Conservation (phyloP, 176 grass and related monocot genomes). For the Triticum dicoccoides region DNA sequence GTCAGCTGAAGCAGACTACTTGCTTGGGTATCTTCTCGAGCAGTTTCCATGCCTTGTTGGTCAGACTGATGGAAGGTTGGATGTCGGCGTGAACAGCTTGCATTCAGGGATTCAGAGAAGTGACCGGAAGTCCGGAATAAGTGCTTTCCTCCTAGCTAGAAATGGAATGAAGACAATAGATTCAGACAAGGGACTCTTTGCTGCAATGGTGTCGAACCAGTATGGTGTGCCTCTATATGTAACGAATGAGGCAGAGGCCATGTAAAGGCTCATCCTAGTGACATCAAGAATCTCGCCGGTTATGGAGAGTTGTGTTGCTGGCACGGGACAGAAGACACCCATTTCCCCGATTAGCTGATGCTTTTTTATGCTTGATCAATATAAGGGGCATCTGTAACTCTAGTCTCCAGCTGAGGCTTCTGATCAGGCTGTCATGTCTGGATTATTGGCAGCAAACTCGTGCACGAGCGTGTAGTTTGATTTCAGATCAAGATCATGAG, state of each 20-base stretch:
- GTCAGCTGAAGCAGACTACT: neutral
- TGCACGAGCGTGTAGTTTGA: slow-evolving; percentile 18
- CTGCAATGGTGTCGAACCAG: neutral
- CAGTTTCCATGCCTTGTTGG: neutral
- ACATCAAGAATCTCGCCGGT: slow-evolving; percentile 12
- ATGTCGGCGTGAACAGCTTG: neutral
- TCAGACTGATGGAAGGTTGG: neutral
- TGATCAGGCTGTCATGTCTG: neutral
- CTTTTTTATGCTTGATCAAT: neutral
- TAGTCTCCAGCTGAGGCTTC: neutral
- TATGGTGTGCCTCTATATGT: slow-evolving; percentile 22
- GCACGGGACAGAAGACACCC: neutral
- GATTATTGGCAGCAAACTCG: neutral
- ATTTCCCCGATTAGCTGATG: neutral
- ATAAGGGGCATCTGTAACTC: neutral
- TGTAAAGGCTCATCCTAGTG: neutral
- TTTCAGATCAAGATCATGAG: neutral
- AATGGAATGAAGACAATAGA: neutral
- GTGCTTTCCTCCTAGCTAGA: neutral
- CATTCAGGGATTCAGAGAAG: neutral
- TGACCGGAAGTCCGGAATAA: neutral
- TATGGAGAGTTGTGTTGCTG: neutral
- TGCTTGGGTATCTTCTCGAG: neutral
- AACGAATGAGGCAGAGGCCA: slow-evolving; percentile 13
- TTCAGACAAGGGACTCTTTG: neutral